phyloP scores from a whole-genome alignment of 305 asterid species.

The Fraxinus latifolia region DNA sequence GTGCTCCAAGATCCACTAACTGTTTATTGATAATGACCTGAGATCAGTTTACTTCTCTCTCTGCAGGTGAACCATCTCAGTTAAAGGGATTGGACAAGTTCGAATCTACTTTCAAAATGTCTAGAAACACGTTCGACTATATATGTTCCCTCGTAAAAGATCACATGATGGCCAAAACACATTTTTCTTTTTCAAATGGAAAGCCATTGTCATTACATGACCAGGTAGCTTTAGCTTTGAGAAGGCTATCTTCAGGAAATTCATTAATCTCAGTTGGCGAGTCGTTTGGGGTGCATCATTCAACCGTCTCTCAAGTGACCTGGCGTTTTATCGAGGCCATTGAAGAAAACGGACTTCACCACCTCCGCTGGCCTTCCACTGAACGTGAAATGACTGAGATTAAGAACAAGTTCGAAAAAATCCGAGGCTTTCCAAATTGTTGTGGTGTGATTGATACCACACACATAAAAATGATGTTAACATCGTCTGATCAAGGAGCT shows the following conservation, averaged over 20 bases:
- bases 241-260: slow-evolving; percentile 75
- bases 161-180: slow-evolving; percentile 69
- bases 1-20: neutral
- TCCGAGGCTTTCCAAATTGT: slow-evolving; percentile 76
- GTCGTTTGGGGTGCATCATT: slow-evolving; percentile 73
- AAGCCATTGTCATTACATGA: slow-evolving; percentile 64
- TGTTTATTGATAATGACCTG: neutral
- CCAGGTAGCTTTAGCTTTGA: slow-evolving; percentile 81
- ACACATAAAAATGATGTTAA: slow-evolving; percentile 64
- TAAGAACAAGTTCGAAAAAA: slow-evolving; percentile 55
- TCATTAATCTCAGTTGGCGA: slow-evolving; percentile 79
- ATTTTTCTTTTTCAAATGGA: slow-evolving; percentile 59
- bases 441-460: slow-evolving; percentile 80
- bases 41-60: slow-evolving; percentile 9
- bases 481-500: slow-evolving; percentile 63
- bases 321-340: slow-evolving; percentile 95
- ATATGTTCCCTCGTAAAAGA: slow-evolving; percentile 66
- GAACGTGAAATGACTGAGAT: slow-evolving; percentile 39
- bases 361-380: slow-evolving; percentile 72
- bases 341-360: slow-evolving; percentile 60
- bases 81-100: slow-evolving; percentile 48
- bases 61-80: slow-evolving; percentile 57
- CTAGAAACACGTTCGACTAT: slow-evolving; percentile 67
- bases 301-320: slow-evolving; percentile 83
- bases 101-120: slow-evolving; percentile 61